phyloP scores from a whole-genome alignment of 1,284 basidiomycete species.

The Pseudozyma sp. region DNA sequence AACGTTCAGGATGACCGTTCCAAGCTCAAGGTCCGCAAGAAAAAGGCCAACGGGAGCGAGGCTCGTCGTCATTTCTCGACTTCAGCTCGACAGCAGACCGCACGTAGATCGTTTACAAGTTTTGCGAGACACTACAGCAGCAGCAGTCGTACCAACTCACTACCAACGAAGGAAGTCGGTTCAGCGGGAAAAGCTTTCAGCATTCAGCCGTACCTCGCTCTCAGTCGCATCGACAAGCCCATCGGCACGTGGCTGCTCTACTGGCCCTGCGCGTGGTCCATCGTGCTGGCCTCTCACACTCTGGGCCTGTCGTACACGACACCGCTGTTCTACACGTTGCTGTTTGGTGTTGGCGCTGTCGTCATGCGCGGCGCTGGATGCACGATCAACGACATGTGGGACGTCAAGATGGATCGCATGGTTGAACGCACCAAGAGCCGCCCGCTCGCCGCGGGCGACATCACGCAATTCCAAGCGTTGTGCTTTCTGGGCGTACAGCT shows the following conservation, averaged over 20 bases:
- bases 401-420: slow-evolving; percentile 85
- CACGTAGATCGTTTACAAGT: neutral
- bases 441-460: slow-evolving; percentile 83
- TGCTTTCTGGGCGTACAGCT: slow-evolving; percentile 87
- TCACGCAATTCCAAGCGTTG: slow-evolving; percentile 81
- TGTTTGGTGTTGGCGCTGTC: slow-evolving; percentile 90
- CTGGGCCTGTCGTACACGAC: slow-evolving; percentile 46
- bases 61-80: slow-evolving; percentile 28
- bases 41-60: slow-evolving; percentile 26
- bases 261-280: slow-evolving; percentile 79
- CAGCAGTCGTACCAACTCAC: slow-evolving; percentile 3
- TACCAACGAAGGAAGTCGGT: neutral
- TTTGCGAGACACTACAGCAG: slow-evolving; percentile 17
- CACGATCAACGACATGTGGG: slow-evolving; percentile 99
- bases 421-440: slow-evolving; percentile 80
- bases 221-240: slow-evolving; percentile 92
- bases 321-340: slow-evolving; percentile 70
- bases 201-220: slow-evolving; percentile 79
- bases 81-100: neutral
- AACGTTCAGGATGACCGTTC: slow-evolving; percentile 34
- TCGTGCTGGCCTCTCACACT: slow-evolving; percentile 63
- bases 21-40: slow-evolving; percentile 37
- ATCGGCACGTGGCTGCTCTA: slow-evolving; percentile 91
- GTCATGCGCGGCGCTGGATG: slow-evolving; percentile 99
- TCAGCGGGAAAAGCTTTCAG: slow-evolving; percentile 29